Evolutionary conservation across 345 rosid species (phyloP).

Genomic region (Triadica sebifera): DNA sequence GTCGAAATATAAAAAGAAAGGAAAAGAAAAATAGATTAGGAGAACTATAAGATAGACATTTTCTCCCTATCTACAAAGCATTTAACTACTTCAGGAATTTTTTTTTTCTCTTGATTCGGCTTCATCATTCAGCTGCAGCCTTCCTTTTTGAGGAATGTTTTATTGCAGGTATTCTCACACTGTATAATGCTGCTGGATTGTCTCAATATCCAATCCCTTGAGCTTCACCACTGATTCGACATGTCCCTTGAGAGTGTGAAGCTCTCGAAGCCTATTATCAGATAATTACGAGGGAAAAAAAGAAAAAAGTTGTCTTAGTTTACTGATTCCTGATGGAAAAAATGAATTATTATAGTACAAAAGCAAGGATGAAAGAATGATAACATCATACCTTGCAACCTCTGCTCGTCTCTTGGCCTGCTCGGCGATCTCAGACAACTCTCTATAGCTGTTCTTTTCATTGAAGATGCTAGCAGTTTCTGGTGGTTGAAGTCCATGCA

Average conservation of each 20-base stretch:
- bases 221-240: conserved; percentile 30
- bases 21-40: conserved; percentile 3
- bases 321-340: not conserved
- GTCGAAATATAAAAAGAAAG: not conserved
- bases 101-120: not conserved
- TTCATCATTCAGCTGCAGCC: not conserved
- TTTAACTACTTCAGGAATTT: conserved; percentile 2
- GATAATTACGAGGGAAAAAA: not conserved
- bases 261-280: conserved; percentile 29
- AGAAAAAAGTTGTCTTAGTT: not conserved
- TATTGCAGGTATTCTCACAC: conserved; percentile 9
- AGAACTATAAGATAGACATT: not conserved
- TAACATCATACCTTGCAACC: conserved; percentile 22
- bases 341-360: not conserved
- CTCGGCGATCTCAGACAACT: conserved; percentile 32
- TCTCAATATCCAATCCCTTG: conserved; percentile 32
- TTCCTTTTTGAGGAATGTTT: not conserved
- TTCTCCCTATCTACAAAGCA: conserved; percentile 8
- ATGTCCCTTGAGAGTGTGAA: conserved; percentile 28
- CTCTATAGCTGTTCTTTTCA: conserved; percentile 28
- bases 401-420: conserved; percentile 37
- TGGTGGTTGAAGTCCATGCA: conserved; percentile 33
- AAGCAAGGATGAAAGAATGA: not conserved
- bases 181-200: conserved; percentile 31
- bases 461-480: conserved; percentile 20